phyloP scores from a whole-genome alignment of 2,329 filamentous ascomycete species.

The Calonectria pseudoturangicola region DNA sequence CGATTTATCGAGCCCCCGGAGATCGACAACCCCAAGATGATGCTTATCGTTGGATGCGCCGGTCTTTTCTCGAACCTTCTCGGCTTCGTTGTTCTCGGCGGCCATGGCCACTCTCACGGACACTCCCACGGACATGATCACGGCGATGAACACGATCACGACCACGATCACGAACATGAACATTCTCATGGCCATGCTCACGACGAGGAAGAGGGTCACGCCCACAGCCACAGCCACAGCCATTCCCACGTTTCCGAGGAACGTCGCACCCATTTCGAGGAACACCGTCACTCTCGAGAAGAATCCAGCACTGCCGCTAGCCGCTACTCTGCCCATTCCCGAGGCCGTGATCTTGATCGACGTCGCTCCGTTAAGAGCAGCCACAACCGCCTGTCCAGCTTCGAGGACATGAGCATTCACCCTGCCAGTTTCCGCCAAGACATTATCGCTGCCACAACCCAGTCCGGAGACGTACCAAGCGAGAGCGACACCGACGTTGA shows the following conservation, averaged over 20 bases:
- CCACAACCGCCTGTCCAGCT: constrained; percentile 76
- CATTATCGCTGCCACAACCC: constrained; percentile 88
- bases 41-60: constrained; percentile 90
- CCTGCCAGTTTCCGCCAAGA: constrained; percentile 93
- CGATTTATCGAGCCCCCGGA: constrained; percentile 93
- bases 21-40: constrained; percentile 88
- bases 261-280: constrained; percentile 65
- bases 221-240: constrained; percentile 66
- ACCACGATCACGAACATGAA: constrained; percentile 67
- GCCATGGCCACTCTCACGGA: constrained; percentile 90
- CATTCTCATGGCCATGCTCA: constrained; percentile 64
- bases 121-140: constrained; percentile 71
- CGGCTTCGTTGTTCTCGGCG: constrained; percentile 93
- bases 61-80: constrained; percentile 92
- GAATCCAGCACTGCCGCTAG: constrained; percentile 55
- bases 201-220: constrained; percentile 64
- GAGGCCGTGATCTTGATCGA: constrained; percentile 65
- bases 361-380: constrained; percentile 69
- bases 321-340: constrained; percentile 58
- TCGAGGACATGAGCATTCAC: constrained; percentile 88
- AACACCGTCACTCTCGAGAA: constrained; percentile 52
- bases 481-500: constrained; percentile 73
- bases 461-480: constrained; percentile 70
- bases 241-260: constrained; percentile 69
- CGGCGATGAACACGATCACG: constrained; percentile 61